phyloP scores from a whole-genome alignment of 192 early-diverging fungal species.

The Phlyctochytrium bullatum region DNA sequence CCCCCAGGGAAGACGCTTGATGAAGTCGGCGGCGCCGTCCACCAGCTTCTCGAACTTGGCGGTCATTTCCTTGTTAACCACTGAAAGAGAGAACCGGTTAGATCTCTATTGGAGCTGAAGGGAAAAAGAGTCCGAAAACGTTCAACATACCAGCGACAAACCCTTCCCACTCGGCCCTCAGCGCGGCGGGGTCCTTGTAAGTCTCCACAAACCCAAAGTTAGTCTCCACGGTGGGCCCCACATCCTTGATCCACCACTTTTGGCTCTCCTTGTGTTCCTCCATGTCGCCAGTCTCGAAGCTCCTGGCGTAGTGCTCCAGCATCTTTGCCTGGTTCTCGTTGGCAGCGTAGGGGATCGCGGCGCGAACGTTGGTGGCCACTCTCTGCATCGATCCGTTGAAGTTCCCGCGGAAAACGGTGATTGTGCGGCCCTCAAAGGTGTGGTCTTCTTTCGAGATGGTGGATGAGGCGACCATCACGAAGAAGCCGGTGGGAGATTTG shows the following conservation, averaged over 20 bases:
- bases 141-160: conserved; percentile 45
- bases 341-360: conserved; percentile 48
- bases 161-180: conserved; percentile 65
- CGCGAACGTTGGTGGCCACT: conserved; percentile 36
- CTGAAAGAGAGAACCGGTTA: conserved; percentile 14
- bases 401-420: conserved; percentile 50
- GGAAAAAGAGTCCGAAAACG: no score
- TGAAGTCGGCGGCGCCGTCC: conserved; percentile 44
- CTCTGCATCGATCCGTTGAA: conserved; percentile 41
- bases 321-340: conserved; percentile 54
- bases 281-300: conserved; percentile 56
- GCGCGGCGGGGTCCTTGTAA: conserved; percentile 59
- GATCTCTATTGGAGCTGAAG: not conserved
- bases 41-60: conserved; percentile 57
- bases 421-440: conserved; percentile 32
- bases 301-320: conserved; percentile 47
- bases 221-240: conserved; percentile 57
- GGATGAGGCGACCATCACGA: conserved; percentile 40
- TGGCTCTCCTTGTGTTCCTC: conserved; percentile 59
- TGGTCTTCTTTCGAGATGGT: conserved; percentile 13
- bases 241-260: conserved; percentile 53
- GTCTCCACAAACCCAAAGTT: conserved; percentile 67
- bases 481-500: conserved; percentile 32
- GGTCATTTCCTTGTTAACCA: conserved; percentile 61
- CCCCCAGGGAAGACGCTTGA: conserved; percentile 52